phyloP scores from a whole-genome alignment of 129 eudicot genomes.

The sunflower (Helianthus annuus) region DNA sequence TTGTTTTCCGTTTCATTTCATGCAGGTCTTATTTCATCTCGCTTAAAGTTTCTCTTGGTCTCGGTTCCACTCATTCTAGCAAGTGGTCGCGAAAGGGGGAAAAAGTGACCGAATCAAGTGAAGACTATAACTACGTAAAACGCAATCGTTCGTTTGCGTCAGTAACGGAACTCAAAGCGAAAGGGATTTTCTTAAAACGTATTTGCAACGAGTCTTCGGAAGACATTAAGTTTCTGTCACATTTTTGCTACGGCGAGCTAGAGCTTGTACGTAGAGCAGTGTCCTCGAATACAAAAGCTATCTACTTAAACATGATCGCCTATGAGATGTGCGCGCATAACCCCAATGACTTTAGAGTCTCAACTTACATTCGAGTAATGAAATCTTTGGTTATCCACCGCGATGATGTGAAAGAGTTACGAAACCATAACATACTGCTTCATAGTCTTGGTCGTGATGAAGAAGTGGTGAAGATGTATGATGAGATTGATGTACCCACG shows the following conservation, averaged over 20 bases:
- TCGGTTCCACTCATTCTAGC: neutral
- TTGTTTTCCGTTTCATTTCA: too few species aligned
- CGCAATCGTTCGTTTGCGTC: conserved; percentile 36
- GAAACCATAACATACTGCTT: conserved; percentile 18
- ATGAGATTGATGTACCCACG: conserved; percentile 32
- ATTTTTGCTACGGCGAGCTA: conserved; percentile 28
- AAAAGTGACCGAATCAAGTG: neutral
- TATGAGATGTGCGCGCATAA: conserved; percentile 46
- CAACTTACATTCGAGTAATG: conserved; percentile 42
- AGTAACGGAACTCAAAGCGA: conserved; percentile 34
- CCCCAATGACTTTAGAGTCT: conserved; percentile 34
- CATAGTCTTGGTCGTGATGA: conserved; percentile 39
- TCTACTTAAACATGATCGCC: conserved; percentile 44
- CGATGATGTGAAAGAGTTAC: conserved; percentile 43
- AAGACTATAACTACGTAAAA: conserved; percentile 23
- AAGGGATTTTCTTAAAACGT: conserved; percentile 30
- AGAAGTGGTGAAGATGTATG: conserved; percentile 43
- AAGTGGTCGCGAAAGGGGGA: neutral
- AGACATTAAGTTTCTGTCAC: conserved; percentile 38
- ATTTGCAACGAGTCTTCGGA: conserved; percentile 8
- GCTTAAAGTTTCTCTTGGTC: conserved; percentile 9
- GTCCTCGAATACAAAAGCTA: conserved; percentile 16
- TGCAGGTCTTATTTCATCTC: conserved; percentile 33
- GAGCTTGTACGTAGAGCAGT: conserved; percentile 31
- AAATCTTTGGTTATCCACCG: conserved; percentile 34